phyloP scores from a whole-genome alignment of 1,139 yeast species.

The Blastobotrys aristatus region DNA sequence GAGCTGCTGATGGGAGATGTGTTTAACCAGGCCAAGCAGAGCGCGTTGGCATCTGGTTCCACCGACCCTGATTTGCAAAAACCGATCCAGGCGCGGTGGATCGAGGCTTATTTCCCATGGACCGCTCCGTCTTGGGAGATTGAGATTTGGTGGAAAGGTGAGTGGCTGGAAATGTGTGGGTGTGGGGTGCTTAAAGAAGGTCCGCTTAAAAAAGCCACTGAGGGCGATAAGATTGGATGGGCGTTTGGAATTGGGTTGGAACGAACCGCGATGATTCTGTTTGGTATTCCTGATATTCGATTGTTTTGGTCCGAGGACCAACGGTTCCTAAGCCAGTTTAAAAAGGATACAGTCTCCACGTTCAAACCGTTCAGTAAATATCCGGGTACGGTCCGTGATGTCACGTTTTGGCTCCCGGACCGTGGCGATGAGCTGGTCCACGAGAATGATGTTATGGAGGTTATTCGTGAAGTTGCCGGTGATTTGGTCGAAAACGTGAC shows the following conservation, averaged over 20 bases:
- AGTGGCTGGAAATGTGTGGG: constrained; percentile 97
- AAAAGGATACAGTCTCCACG: constrained; percentile 55
- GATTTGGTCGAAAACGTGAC: constrained; percentile 85
- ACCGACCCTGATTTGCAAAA: constrained; percentile 58
- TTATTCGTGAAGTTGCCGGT: constrained; percentile 75
- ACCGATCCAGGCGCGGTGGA: constrained; percentile 89
- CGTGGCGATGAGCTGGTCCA: constrained; percentile 45
- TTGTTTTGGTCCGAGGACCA: constrained; percentile 86
- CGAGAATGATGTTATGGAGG: constrained; percentile 90
- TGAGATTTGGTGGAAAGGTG: constrained; percentile 98
- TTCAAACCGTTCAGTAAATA: constrained; percentile 88
- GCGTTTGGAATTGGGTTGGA: constrained; percentile 97
- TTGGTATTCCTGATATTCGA: constrained; percentile 93
- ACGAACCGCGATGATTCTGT: constrained; percentile 89
- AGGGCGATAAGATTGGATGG: constrained; percentile 69
- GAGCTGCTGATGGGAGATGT: constrained; percentile 81
- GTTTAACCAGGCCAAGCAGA: constrained; percentile 65
- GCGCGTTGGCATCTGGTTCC: constrained; percentile 64
- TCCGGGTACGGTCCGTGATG: constrained; percentile 82
- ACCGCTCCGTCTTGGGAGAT: constrained; percentile 98
- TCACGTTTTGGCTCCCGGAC: constrained; percentile 82
- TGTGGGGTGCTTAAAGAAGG: constrained; percentile 86
- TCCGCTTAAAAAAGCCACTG: constrained; percentile 63
- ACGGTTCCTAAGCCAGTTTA: constrained; percentile 70
- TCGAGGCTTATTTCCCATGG: constrained; percentile 96